Conservation (phyloP, 495 filamentous ascomycete genomes). For the Astrothelium macrocarpum region DNA sequence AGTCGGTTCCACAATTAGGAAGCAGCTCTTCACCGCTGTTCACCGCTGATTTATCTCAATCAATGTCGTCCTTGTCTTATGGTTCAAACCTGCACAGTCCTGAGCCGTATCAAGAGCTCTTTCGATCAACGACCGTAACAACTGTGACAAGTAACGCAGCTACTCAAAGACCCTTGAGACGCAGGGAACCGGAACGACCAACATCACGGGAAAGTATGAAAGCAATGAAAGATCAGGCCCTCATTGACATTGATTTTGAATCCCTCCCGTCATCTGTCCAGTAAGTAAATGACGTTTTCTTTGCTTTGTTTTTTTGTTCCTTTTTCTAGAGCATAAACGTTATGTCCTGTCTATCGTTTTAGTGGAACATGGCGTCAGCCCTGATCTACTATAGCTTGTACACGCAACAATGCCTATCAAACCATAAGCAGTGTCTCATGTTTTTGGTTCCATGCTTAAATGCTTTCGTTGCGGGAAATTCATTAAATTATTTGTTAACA, state of each 20-base stretch:
- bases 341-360: too few species aligned
- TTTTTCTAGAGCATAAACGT: too few species aligned
- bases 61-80: not conserved
- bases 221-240: not conserved
- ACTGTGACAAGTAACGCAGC: not conserved
- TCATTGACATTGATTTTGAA: constrained; percentile 5
- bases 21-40: not conserved
- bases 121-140: not conserved
- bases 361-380: too few species aligned
- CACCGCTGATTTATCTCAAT: not conserved
- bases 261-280: constrained; percentile 12
- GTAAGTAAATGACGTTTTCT: constrained; percentile 4
- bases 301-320: constrained; percentile 1
- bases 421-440: not conserved
- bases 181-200: not conserved
- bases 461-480: not conserved
- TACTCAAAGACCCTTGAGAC: not conserved
- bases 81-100: not conserved
- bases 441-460: not conserved
- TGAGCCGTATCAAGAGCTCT: not conserved
- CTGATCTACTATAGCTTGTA: not conserved
- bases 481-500: constrained; percentile 9
- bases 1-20: not conserved
- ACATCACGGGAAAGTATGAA: not conserved
- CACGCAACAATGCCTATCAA: not conserved